Evolutionary conservation across 1,284 basidiomycete species (phyloP), one percentile per base, ranked within the genome.

Genomic region (Schizopora paradoxa): DNA sequence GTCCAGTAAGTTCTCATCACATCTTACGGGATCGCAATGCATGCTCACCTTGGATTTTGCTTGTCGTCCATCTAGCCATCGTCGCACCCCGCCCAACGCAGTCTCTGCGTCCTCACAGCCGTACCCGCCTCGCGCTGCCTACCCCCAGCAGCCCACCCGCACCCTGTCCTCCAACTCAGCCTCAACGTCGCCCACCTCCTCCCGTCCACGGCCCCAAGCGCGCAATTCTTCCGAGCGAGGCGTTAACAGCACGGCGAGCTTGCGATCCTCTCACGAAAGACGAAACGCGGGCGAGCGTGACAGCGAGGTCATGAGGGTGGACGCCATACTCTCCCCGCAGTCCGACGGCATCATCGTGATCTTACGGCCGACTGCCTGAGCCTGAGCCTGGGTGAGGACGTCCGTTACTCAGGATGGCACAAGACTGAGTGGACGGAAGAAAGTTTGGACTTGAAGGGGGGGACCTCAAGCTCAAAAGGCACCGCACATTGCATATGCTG

Each of bases 301-400:
- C 14, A 63, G 58, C 52, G 62, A 61, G 44, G 68, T 66, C 55
- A 63, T 77, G 43, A 49, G 67, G 22, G 83, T 87, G 13, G 86
- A 87, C 55, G 82, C 83, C 2, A 86, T 88, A 47, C 86, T 88
- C 59, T 85, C 82, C 28, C 85, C 82, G 3, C 85, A 87, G 59
- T 86, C 84, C 19, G 85, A 88, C 58, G 85, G 85, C 4, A 67
- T 88, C 48, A 76, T 88, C 67, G 81, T 86, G 51, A 84, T 88
- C 51, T 63, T 88, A 7, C 74, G 86, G 10, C 54, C 46, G 16
- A 43, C 46, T n/a, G n/a, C n/a, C 5, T 22, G 16, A 27, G n/a
- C n/a, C n/a, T n/a, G n/a, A n/a, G n/a, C n/a, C n/a, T n/a, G n/a
- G n/a, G n/a, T n/a, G n/a, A n/a, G n/a, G n/a, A n/a, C n/a, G n/a